Evolutionary conservation across 371 early-diverging fungal species (phyloP).

Genomic region (Paraphysoderma sedebokerense): DNA sequence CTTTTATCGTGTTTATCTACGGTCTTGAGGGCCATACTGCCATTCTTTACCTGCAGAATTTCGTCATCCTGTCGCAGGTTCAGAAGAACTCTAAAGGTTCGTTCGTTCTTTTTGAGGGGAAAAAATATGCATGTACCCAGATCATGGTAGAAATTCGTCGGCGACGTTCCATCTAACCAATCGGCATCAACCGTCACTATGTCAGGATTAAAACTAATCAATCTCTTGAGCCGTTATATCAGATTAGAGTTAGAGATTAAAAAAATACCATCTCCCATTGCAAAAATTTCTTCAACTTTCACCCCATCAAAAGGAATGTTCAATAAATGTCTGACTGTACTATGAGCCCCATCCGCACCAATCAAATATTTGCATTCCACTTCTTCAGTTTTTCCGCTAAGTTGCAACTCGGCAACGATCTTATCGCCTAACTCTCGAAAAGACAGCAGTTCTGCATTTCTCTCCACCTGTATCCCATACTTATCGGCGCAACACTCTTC

Average conservation of each 20-base stretch:
- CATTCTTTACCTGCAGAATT: neutral
- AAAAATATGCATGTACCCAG: neutral
- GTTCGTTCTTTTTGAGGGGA: neutral
- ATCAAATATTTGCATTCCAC: neutral
- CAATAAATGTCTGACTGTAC: neutral
- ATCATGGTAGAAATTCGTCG: too few species aligned
- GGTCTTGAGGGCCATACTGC: neutral
- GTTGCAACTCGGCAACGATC: too few species aligned
- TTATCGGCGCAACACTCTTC: neutral
- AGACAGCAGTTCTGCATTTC: neutral
- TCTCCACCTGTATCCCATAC: neutral
- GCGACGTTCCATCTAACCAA: too few species aligned
- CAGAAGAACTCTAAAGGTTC: neutral
- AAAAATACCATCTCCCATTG: neutral
- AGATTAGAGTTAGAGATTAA: neutral
- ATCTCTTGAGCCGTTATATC: too few species aligned
- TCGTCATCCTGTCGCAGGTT: neutral
- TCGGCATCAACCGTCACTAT: too few species aligned
- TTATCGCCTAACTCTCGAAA: neutral
- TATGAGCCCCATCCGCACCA: neutral
- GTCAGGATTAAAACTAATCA: too few species aligned
- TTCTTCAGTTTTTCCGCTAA: too few species aligned
- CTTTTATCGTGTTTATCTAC: neutral
- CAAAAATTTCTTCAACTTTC: neutral
- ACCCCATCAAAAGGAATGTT: neutral